Conservation (phyloP, 768 basidiomycete species). For the Tylopilus sp. region DNA sequence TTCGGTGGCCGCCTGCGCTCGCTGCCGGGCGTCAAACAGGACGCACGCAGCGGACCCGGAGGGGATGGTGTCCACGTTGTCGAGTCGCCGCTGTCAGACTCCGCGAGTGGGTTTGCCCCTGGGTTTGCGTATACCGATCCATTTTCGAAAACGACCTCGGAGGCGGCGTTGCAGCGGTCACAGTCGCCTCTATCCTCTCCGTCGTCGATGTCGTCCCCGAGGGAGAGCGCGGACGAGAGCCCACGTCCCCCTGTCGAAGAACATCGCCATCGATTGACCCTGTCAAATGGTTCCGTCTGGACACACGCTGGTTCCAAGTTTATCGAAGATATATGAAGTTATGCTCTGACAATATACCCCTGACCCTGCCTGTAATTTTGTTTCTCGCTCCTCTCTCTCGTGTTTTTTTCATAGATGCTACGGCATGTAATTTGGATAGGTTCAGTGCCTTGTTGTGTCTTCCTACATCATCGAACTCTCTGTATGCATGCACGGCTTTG, state of each 20-base stretch:
- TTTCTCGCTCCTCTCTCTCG: background rate
- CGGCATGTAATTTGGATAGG: too few relatives aligned
- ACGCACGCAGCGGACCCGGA: background rate
- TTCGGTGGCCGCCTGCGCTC: background rate
- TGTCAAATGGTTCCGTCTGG: slow-evolving; percentile 30
- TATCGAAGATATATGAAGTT: slow-evolving; percentile 35
- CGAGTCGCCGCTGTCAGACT: slow-evolving; percentile 30
- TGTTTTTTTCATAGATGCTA: background rate
- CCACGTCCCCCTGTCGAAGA: slow-evolving; percentile 3
- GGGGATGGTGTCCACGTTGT: slow-evolving; percentile 6
- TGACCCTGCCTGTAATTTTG: background rate
- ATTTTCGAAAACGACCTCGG: slow-evolving; percentile 15
- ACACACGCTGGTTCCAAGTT: slow-evolving; percentile 48
- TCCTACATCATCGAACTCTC: background rate
- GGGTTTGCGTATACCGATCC: slow-evolving; percentile 20
- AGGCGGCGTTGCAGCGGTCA: slow-evolving; percentile 15
- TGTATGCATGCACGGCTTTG: background rate
- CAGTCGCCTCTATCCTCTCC: slow-evolving; percentile 30
- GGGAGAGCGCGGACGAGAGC: slow-evolving; percentile 14
- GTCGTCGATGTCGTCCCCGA: slow-evolving; percentile 21
- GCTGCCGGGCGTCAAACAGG: slow-evolving; percentile 1
- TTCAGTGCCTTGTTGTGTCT: background rate
- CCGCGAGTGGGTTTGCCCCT: slow-evolving; percentile 6
- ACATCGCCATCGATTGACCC: slow-evolving; percentile 19
- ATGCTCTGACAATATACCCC: background rate